These are phyloP conservation scores for Allium cepa DNA, from an alignment of 106 monocot genomes.

Conservation along the genomic window DNA sequence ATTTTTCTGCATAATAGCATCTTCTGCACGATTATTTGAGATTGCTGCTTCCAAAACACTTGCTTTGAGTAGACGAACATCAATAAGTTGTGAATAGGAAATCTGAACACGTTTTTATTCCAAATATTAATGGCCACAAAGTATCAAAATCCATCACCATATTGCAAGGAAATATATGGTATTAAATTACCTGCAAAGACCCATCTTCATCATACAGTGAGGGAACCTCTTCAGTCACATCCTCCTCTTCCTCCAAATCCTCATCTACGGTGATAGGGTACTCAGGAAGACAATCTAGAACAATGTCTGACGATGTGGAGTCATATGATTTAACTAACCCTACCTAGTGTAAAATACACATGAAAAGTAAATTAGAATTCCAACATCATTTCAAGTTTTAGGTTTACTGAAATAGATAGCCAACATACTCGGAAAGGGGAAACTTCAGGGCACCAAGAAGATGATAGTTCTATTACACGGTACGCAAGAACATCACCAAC, in stretches of 20 bases:
- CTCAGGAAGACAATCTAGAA: slow-evolving; percentile 45
- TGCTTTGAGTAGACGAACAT: slow-evolving; percentile 57
- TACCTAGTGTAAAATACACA: slow-evolving; percentile 39
- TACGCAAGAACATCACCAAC: slow-evolving; percentile 81
- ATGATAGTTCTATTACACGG: slow-evolving; percentile 79
- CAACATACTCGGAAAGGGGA: slow-evolving; percentile 72
- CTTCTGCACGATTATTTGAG: slow-evolving; percentile 4
- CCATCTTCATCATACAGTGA: slow-evolving; percentile 82
- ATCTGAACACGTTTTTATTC: slow-evolving; percentile 28
- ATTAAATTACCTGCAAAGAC: slow-evolving; percentile 66
- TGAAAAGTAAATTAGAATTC: not conserved
- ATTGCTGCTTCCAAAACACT: slow-evolving; percentile 2
- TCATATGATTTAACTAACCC: slow-evolving; percentile 74
- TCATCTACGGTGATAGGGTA: slow-evolving; percentile 38
- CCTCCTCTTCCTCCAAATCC: slow-evolving; percentile 21
- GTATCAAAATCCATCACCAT: no score
- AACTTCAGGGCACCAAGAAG: slow-evolving; percentile 88
- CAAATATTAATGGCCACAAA: not conserved
- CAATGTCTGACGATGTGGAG: slow-evolving; percentile 25
- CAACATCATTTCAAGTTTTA: not conserved
- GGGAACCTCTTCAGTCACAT: slow-evolving; percentile 4
- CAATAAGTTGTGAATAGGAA: slow-evolving; percentile 63
- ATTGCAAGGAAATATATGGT: no score
- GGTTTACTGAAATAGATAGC: not conserved
- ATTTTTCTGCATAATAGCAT: not conserved